Base-by-base conservation (phyloP, 169 alveolate genomes). In the Eimeria falciformis region DNA sequence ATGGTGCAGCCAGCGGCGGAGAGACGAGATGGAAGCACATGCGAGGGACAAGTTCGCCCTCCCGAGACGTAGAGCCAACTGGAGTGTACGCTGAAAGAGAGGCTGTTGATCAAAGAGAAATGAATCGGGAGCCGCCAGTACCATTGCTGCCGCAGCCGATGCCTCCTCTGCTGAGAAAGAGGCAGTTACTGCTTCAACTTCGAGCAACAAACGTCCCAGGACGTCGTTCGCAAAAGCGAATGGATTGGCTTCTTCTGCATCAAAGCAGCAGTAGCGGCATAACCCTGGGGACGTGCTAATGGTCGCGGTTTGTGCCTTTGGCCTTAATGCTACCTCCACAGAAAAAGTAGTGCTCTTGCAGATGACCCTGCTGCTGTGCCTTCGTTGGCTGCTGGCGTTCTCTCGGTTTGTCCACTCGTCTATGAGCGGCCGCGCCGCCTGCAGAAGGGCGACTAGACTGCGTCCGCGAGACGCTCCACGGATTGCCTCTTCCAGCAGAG, bases 81-180 rank as follows among this genome's bases (percentile, higher is more conserved):
- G 43, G 3, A 75, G 9, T 9, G 66, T 75, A 14, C 66, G 58
- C 7, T 11, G 85, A 9, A 75, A 17, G 46, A 75, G n/a, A 43
- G 43, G 66, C 25, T 56, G 85, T 23, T 62, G 21, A 3, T 37
- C 5, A 12, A 75, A 45, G 2, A 75, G 40, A 45, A 75, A 75
- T 14, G 23, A 33, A 18, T 75, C 85, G 55, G 65, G 68, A 7
- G 85, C 65, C 0, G 65, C 46, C 46, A 75, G 85, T 62, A 75
- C 66, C 85, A 75, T n/a, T 2, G 85, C 85, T n/a, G 85, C 66
- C n/a, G 85, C 85, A 0, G 85, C 85, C 25, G 85, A 56, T n/a
- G 85, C 85, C 43, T 46, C 43, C 47, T 23, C 85, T 75, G 85
- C 33, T 45, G 50, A 43, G 14, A 75, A 11, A 12, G 65, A 46